Percentiles rank a stretch among this genome's conserved stretches.
Conservation (phyloP, 495 filamentous ascomycete genomes). For the Astrothelium subdiscretum region DNA sequence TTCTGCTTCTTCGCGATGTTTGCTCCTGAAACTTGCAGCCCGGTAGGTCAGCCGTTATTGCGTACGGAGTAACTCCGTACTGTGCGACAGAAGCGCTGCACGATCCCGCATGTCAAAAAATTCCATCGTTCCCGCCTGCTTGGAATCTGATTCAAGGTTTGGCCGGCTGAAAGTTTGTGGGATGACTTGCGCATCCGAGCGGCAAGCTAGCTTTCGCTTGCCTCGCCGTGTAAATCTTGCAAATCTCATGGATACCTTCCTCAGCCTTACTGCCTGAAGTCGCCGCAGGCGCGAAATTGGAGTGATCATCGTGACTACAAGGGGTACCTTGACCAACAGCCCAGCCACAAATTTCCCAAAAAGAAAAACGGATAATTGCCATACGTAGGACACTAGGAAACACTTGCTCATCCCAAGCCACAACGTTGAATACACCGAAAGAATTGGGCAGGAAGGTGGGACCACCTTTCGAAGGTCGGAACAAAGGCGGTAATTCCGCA, state of each 20-base stretch:
- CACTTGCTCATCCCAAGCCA: too few species aligned
- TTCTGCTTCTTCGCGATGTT: not conserved
- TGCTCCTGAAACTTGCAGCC: not conserved
- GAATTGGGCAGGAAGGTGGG: too few species aligned
- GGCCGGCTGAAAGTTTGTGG: not conserved
- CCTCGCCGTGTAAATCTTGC: not conserved
- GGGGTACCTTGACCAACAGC: too few species aligned
- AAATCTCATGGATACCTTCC: not conserved
- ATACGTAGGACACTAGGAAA: too few species aligned
- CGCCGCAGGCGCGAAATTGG: too few species aligned
- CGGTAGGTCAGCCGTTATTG: not conserved
- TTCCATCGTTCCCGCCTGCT: not conserved
- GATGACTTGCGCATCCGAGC: slow-evolving; percentile 1
- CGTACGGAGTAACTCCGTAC: not conserved
- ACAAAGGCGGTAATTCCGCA: too few species aligned
- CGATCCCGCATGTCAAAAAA: not conserved
- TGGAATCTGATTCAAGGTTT: not conserved
- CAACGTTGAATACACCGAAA: too few species aligned
- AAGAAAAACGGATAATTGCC: too few species aligned
- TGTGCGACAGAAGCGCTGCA: not conserved
- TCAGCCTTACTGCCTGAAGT: not conserved
- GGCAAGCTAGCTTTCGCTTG: slow-evolving; percentile 1
- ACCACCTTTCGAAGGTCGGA: too few species aligned
- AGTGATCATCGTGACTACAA: too few species aligned
- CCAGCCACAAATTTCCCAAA: too few species aligned